Conservation (phyloP, 2,329 filamentous ascomycete genomes). For the Aspergillus sp. region DNA sequence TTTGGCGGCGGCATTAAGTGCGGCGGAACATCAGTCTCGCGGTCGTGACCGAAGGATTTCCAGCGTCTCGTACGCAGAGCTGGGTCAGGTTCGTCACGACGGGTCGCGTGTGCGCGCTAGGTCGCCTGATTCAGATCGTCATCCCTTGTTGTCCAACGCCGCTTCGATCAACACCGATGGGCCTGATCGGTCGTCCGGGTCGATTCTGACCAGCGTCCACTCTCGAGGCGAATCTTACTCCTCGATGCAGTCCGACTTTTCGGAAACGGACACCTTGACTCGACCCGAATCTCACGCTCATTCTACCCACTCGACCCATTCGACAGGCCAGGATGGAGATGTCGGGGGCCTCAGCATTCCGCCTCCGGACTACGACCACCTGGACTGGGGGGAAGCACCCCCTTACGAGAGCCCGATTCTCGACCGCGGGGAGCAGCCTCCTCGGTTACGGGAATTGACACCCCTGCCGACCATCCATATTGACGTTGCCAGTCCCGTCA, state of each 20-base stretch:
- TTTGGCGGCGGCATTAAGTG: constrained; percentile 34
- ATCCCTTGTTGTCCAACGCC: constrained; percentile 43
- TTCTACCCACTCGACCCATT: constrained; percentile 25
- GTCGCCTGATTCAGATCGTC: constrained; percentile 48
- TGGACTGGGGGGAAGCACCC: constrained; percentile 46
- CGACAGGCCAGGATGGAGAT: constrained; percentile 33
- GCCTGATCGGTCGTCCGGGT: constrained; percentile 26
- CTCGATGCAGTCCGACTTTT: constrained; percentile 33
- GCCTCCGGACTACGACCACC: constrained; percentile 43
- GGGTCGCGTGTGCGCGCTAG: constrained; percentile 48
- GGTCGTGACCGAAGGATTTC: constrained; percentile 46
- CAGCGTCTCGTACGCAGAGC: constrained; percentile 48
- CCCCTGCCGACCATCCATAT: constrained; percentile 34
- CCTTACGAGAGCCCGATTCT: constrained; percentile 35
- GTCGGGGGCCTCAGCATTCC: constrained; percentile 38
- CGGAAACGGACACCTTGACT: constrained; percentile 29
- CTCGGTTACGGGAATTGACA: constrained; percentile 18
- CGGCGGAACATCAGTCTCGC: constrained; percentile 46
- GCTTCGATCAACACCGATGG: constrained; percentile 32
- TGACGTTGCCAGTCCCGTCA: constrained; percentile 28
- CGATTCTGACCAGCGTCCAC: constrained; percentile 27
- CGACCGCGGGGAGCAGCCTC: constrained; percentile 16
- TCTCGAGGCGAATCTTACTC: constrained; percentile 37
- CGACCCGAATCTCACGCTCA: constrained; percentile 28
- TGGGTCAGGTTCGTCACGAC: constrained; percentile 51